Evolutionary conservation across 139 green algal genomes (phyloP).

Genomic region (Klebsormidium nitens): DNA sequence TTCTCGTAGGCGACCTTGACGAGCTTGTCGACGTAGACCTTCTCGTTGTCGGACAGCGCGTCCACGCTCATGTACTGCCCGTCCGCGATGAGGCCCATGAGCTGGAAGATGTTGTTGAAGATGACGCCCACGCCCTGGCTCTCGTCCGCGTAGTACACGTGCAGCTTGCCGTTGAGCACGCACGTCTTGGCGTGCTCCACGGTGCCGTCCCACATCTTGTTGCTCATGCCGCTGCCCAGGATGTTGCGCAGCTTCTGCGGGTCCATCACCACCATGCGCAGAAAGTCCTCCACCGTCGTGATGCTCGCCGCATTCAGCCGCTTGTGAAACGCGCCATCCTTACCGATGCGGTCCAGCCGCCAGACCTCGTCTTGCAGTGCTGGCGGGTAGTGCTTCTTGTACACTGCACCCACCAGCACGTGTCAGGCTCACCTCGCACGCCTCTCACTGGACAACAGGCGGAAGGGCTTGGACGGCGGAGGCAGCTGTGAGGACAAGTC

Average conservation of each 20-base stretch:
- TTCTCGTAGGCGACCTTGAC: slow-evolving; percentile 37
- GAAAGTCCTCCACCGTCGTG: slow-evolving; percentile 35
- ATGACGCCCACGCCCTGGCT: slow-evolving; percentile 32
- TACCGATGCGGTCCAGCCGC: slow-evolving; percentile 37
- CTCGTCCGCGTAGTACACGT: slow-evolving; percentile 38
- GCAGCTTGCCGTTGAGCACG: slow-evolving; percentile 37
- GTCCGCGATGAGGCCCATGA: slow-evolving; percentile 31
- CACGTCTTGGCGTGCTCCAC: slow-evolving; percentile 40
- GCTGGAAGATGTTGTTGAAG: slow-evolving; percentile 45
- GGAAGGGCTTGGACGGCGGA: background rate
- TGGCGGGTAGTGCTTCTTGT: slow-evolving; percentile 43
- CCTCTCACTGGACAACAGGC: background rate
- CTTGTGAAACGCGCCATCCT: slow-evolving; percentile 36
- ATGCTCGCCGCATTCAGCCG: slow-evolving; percentile 29
- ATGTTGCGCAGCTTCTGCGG: slow-evolving; percentile 33
- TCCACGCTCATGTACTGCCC: slow-evolving; percentile 30
- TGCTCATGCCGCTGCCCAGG: slow-evolving; percentile 25
- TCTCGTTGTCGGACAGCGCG: slow-evolving; percentile 19
- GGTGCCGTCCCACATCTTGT: slow-evolving; percentile 37
- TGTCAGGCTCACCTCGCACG: no score
- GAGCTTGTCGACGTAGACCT: slow-evolving; percentile 35
- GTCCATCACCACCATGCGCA: slow-evolving; percentile 34
- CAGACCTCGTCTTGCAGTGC: slow-evolving; percentile 38
- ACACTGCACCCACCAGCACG: slow-evolving; percentile 29
- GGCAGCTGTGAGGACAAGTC: background rate